Base-by-base conservation (phyloP, 2,329 filamentous ascomycete genomes). In the Dothideomycetes sp. region DNA sequence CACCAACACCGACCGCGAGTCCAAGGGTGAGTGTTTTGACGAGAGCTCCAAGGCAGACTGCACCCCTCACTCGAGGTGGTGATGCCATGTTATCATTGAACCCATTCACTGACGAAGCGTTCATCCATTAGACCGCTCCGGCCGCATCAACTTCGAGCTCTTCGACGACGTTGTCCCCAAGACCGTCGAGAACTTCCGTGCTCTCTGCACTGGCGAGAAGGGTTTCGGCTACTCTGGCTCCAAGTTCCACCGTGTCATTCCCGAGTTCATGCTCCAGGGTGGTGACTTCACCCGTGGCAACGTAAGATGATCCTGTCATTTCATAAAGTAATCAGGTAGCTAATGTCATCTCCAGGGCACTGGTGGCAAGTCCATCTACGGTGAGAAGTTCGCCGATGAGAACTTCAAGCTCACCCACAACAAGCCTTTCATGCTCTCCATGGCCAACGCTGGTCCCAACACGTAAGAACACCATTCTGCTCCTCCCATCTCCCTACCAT, bases 361-460 rank as follows among this genome's bases (percentile, higher is more conserved):
- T 23, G 89, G 89, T 52, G 89, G 89, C 60, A 91, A 96, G 69
- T 91, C 84, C 49, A 96, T 98, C 65, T 96, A 96, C 62, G 89
- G 89, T 59, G 83, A 83, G 62, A 96, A 95, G 70, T 98, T 98
- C 58, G 83, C 85, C 56, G 89, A 98, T 57, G 89, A 98, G 74
- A 94, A 93, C 64, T 96, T 98, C 61, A 77, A 84, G 48, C 69
- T 82, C 62, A 88, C 89, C 71, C 91, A 98, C 63, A 84, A 91
- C 56, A 82, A 80, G 55, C 88, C 91, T 4, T 95, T 95, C 70
- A 70, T 96, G 50, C 74, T 98, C 49, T 94, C 85, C 61, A 98
- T 98, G 91, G 91, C 91, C 58, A 98, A 98, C 63, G 89, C 91
- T 52, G 91, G 91, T 41, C 87, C 88, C 38, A 94, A 96, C 82